These are phyloP conservation scores for Jacaranda copaia DNA, from an alignment of 257 asterid genomes.

Conservation along the genomic window DNA sequence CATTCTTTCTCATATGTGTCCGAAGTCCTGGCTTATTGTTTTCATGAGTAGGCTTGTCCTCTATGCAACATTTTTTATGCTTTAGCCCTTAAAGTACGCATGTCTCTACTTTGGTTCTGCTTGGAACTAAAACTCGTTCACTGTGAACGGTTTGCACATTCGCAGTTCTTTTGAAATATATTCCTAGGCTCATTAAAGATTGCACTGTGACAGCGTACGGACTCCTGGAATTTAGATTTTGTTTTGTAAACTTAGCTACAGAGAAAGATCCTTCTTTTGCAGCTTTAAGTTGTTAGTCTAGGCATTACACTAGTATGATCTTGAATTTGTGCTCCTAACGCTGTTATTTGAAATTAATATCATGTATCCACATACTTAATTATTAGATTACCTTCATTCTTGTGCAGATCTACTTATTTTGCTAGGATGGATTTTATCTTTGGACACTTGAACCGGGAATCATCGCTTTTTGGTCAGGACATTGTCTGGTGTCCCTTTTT, in stretches of 20 bases:
- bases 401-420: conserved; percentile 53
- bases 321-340: conserved; percentile 10
- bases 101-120: background rate
- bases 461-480: conserved; percentile 60
- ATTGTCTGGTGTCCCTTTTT: conserved; percentile 85
- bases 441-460: conserved; percentile 54
- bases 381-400: conserved; percentile 15
- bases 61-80: background rate
- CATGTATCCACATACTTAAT: background rate
- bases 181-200: background rate
- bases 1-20: background rate
- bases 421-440: conserved; percentile 62
- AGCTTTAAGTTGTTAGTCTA: background rate
- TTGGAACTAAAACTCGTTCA: background rate
- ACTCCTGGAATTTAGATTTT: background rate
- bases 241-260: background rate
- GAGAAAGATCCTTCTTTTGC: background rate
- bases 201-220: background rate
- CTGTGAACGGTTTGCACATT: background rate
- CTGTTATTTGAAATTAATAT: background rate
- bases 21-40: background rate
- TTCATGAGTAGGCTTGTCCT: background rate
- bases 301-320: conserved; percentile 19
- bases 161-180: conserved; percentile 4
- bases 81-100: background rate